Evolutionary conservation across 2,329 filamentous ascomycete species (phyloP).

Genomic region (Macroventuria anomochaeta): DNA sequence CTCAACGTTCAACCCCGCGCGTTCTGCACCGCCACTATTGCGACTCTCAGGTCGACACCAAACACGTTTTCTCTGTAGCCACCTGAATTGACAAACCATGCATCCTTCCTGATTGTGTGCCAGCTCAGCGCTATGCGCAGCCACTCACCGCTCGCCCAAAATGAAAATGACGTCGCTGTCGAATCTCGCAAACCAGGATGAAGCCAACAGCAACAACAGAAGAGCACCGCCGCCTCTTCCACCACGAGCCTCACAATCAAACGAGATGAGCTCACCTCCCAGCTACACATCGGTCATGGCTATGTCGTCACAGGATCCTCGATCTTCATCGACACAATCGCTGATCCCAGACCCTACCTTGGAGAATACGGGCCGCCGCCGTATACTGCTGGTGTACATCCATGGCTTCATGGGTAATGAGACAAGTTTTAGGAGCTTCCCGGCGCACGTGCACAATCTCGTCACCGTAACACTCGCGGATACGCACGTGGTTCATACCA

Average conservation of each 20-base stretch:
- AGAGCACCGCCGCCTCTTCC: constrained; percentile 41
- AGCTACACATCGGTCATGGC: constrained; percentile 30
- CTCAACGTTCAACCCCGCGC: constrained; percentile 12
- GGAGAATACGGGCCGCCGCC: constrained; percentile 51
- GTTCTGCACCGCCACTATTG: constrained; percentile 13
- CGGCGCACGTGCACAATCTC: constrained; percentile 81
- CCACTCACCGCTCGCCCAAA: constrained; percentile 18
- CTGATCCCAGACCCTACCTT: constrained; percentile 48
- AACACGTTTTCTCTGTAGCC: constrained; percentile 1
- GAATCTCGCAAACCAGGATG: constrained; percentile 23
- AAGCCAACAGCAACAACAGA: constrained; percentile 14
- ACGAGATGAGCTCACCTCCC: constrained; percentile 23
- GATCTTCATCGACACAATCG: constrained; percentile 56
- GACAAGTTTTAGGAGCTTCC: constrained; percentile 85
- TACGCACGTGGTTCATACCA: constrained; percentile 82
- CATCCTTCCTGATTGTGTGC: constrained; percentile 14
- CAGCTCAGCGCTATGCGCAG: constrained; percentile 13
- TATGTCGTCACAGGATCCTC: constrained; percentile 50
- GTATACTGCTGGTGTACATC: constrained; percentile 79
- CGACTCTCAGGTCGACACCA: background rate
- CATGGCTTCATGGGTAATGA: constrained; percentile 92
- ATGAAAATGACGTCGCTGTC: constrained; percentile 30
- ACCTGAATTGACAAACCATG: constrained; percentile 7
- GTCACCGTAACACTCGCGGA: constrained; percentile 71
- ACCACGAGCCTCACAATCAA: constrained; percentile 30